phyloP scores from a whole-genome alignment of 2,329 filamentous ascomycete genomes.

The Aureobasidium sp. region DNA sequence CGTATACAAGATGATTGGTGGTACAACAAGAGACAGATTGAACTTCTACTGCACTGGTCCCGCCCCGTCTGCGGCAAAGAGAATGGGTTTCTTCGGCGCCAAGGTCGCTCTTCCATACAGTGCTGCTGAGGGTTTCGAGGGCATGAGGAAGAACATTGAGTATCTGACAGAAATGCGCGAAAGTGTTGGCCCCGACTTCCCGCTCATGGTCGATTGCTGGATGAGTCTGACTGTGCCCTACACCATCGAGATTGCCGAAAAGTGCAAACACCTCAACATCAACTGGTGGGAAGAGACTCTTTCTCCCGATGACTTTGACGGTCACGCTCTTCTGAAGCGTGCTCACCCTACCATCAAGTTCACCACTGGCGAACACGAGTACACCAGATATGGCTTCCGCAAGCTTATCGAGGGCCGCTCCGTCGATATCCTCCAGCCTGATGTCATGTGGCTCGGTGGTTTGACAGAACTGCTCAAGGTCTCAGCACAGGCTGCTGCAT shows the following conservation, averaged over 20 bases:
- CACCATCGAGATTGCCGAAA: conserved; percentile 83
- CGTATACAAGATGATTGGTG: conserved; percentile 90
- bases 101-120: conserved; percentile 89
- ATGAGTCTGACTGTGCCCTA: conserved; percentile 93
- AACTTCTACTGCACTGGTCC: conserved; percentile 95
- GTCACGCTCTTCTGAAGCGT: conserved; percentile 81
- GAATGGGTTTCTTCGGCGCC: conserved; percentile 82
- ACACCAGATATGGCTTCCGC: conserved; percentile 88
- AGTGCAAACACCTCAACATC: conserved; percentile 74
- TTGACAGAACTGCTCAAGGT: conserved; percentile 88
- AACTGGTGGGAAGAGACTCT: conserved; percentile 98
- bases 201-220: conserved; percentile 93
- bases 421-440: conserved; percentile 88
- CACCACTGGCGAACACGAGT: conserved; percentile 94
- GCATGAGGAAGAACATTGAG: conserved; percentile 81
- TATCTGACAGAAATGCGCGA: conserved; percentile 81
- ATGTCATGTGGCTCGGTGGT: conserved; percentile 96
- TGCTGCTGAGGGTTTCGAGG: conserved; percentile 75
- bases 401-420: conserved; percentile 89
- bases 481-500: conserved; percentile 79
- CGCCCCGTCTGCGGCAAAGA: conserved; percentile 69
- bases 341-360: conserved; percentile 88
- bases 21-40: conserved; percentile 74
- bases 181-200: conserved; percentile 80
- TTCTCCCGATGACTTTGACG: conserved; percentile 84